phyloP scores from a whole-genome alignment of 371 early-diverging fungal genomes.

The Mortierella sp. region DNA sequence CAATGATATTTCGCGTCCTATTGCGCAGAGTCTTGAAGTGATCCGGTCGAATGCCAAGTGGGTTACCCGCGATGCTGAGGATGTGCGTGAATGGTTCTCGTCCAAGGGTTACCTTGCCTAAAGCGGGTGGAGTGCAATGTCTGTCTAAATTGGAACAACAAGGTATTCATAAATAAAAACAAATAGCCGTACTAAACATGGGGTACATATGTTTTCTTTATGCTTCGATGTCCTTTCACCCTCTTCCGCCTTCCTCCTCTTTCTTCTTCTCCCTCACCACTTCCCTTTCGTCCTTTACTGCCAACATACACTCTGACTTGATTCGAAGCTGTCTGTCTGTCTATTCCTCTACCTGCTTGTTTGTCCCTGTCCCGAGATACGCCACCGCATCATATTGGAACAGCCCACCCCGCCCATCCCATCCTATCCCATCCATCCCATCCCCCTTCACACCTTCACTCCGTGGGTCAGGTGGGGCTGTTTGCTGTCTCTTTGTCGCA shows the following conservation, averaged over 20 bases:
- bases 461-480: background rate
- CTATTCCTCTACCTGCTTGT: background rate
- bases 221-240: background rate
- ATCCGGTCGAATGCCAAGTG: constrained; percentile 84
- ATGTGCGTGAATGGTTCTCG: constrained; percentile 81
- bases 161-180: background rate
- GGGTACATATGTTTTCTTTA: background rate
- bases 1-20: constrained; percentile 76
- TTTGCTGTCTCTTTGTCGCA: background rate
- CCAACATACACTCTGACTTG: background rate
- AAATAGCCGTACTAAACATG: background rate
- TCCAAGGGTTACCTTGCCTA: constrained; percentile 53
- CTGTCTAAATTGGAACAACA: background rate
- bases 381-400: constrained; percentile 1
- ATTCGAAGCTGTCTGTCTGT: background rate
- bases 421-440: background rate
- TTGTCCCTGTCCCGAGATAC: background rate
- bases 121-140: background rate
- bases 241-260: background rate
- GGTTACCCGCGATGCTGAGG: constrained; percentile 81
- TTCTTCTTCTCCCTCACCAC: background rate
- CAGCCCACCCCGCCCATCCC: background rate
- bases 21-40: constrained; percentile 90
- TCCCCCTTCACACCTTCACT: background rate
- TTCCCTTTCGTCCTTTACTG: background rate